Base-by-base conservation (phyloP, 768 basidiomycete species). In the Termitomyces sp. region DNA sequence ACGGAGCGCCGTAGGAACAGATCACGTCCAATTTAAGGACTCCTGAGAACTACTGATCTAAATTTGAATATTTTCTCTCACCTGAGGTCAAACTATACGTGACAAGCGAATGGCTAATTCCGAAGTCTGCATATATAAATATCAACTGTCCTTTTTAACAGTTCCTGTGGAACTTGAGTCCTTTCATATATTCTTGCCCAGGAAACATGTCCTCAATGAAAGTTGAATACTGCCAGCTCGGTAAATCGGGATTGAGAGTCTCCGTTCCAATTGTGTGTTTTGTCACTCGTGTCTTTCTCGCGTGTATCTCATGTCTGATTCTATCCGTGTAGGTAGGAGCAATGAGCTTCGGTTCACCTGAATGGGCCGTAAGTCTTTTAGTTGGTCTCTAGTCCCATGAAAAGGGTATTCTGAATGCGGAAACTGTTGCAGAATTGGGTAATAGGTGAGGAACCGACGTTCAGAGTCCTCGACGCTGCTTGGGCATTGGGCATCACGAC, bases 391-490 rank as follows among this genome's bases (percentile, higher is more conserved):
- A 9, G 14, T 35, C n/a, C 24, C 78, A 80, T 16, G 26, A 6
- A 1, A 22, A 44, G 18, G 18, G 22, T 2, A 33, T 16, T 18
- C 44, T 24, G 30, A 42, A 30, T 44, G 26, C 12, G 28, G 13
- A 32, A 3, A 33, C 65, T 28, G 20, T n/a, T 52, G 9, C 16
- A 79, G 61, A 64, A 68, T 4, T 84, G 83, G 83, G 75, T 83
- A 8, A 60, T 80, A 24, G 75, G 72, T 3, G 79, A 82, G 58
- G 77, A 78, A 53, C 70, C 77, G 52, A 70, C 73, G 0, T 53
- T 78, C 12, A 63, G 74, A 53, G 76, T 82, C 54, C 72, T 84
- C 35, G 77, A 78, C 62, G 68, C 70, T 4, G 83, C 82, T 53
- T 82, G 68, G 69, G 68, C 68, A 22, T 35, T 53, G 18, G 76